Evolutionary conservation across 345 rosid species (phyloP).

Genomic region (Fremontodendron californicum): DNA sequence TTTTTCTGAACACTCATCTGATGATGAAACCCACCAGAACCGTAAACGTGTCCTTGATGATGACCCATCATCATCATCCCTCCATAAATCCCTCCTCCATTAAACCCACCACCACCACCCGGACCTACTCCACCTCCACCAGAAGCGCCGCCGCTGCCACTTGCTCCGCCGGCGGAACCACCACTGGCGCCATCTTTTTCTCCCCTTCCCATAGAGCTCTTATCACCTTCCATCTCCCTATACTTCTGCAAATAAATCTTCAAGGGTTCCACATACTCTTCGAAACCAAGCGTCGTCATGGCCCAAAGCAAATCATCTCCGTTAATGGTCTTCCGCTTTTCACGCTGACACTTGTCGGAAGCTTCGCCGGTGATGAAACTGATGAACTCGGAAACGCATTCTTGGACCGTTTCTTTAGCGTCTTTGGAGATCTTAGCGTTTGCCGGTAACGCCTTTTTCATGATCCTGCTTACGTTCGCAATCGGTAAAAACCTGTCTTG

Average conservation of each 20-base stretch:
- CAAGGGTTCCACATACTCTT: conserved; percentile 64
- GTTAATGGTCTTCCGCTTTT: conserved; percentile 73
- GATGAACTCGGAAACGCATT: conserved; percentile 75
- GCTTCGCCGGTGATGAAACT: conserved; percentile 75
- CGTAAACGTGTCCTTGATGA: conserved; percentile 48
- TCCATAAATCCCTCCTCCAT: conserved; percentile 47
- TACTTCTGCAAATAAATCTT: conserved; percentile 67
- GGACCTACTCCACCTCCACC: conserved; percentile 21
- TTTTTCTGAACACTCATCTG: conserved; percentile 29
- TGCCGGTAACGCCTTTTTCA: conserved; percentile 71
- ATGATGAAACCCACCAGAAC: conserved; percentile 42
- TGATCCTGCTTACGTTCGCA: conserved; percentile 69
- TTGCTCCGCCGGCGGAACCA: conserved; percentile 32
- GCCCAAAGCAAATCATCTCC: conserved; percentile 79
- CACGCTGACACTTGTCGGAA: conserved; percentile 69
- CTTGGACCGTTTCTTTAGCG: conserved; percentile 75
- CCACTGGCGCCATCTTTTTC: conserved; percentile 40
- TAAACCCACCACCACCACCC: conserved; percentile 33
- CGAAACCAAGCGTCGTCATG: conserved; percentile 72
- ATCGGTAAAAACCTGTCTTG: conserved; percentile 67
- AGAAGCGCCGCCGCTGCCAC: conserved; percentile 15
- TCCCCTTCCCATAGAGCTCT: conserved; percentile 38
- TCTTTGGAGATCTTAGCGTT: conserved; percentile 75
- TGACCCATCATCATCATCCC: conserved; percentile 58
- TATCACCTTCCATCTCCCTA: conserved; percentile 67